Base-by-base conservation (phyloP, 148 eudicot species). In the Rhododendron molle region DNA sequence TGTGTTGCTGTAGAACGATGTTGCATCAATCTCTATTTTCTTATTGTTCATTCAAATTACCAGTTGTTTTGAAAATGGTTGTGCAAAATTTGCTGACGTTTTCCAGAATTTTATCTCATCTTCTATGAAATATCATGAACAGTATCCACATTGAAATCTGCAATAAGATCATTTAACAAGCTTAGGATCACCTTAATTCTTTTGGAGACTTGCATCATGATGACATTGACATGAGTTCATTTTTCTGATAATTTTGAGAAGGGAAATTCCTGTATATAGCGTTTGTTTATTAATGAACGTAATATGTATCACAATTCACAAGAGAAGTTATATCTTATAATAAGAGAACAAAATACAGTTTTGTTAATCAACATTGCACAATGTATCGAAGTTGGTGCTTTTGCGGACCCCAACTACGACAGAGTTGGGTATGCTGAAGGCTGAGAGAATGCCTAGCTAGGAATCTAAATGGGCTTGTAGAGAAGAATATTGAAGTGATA, bases 1-100 rank as follows among this genome's bases (percentile, higher is more conserved):
- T 96, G 83, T 78, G 83, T 14, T 82, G 26, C 67, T 34, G 79
- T 38, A 20, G 36, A 67, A 58, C 20, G 15, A 58, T 58, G 73
- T 18, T 40, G 79, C 32, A 50, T 74, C 34, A 69, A 26, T 58
- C 18, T 52, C 11, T 44, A 38, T 43, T 26, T 46, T 78, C 21
- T 30, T 60, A 81, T 83, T 67, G 32, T 76, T 60, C 54, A n/a
- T 21, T 16, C 84, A 81, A 18, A 34, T 77, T 67, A 80, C 16
- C 62, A 74, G 30, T 82, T 36, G 28, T 20, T 86, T 81, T 46
- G 72, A 15, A 60, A 28, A 62, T 62, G 28, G 11, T 78, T 21
- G 32, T 71, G 30, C n/a, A 21, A 81, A 50, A n/a, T 32, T 34
- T 49, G 77, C 23, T 34, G 21, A 80, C 21, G 28, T 28, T n/a